Base-by-base conservation (phyloP, 768 basidiomycete species). In the Piloderma croceum region DNA sequence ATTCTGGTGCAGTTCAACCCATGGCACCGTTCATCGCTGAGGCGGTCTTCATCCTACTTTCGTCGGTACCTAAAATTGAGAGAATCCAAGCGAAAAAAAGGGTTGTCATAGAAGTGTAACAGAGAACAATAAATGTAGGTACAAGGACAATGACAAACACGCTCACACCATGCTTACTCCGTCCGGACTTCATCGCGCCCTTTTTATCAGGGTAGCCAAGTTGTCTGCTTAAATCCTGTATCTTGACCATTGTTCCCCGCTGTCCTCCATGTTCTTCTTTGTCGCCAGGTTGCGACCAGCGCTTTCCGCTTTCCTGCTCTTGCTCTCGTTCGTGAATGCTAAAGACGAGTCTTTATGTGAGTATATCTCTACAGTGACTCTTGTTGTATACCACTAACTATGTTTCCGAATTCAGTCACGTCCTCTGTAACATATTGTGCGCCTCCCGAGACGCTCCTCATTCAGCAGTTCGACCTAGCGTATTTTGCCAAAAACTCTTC, bases 401-500 rank as follows among this genome's bases (percentile, higher is more conserved):
- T 40, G 34, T 4, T 34, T 25, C 24, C 27, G 24, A 33, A 24
- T 41, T 21, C 56, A 90, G 87, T 86, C 60, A 88, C 89, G 21
- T 89, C 85, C 15, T 90, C 88, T 42, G 85, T 91, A 54, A 84
- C 89, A 22, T 91, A 91, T 59, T 91, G 89, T 63, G 67, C 80
- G 38, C 80, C 84, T 27, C 88, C 89, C 37, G 79, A 85, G 58
- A 75, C 77, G 23, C 73, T 91, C 45, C 82, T 90, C 53, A 71
- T 90, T 32, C 74, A 87, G 62, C 78, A 80, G 50, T 84, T 90
- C 53, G 80, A 89, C 53, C 59, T 90, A 38, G 68, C 73, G 10
- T 90, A 83, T 58, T 77, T 83, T 46, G 71, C 79, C 27, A 54
- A 64, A 45, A 90, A 89, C 54, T 62, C 79, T 18, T 89, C 87